phyloP scores from a whole-genome alignment of 2,329 filamentous ascomycete species.

The Kalmusia sp. region DNA sequence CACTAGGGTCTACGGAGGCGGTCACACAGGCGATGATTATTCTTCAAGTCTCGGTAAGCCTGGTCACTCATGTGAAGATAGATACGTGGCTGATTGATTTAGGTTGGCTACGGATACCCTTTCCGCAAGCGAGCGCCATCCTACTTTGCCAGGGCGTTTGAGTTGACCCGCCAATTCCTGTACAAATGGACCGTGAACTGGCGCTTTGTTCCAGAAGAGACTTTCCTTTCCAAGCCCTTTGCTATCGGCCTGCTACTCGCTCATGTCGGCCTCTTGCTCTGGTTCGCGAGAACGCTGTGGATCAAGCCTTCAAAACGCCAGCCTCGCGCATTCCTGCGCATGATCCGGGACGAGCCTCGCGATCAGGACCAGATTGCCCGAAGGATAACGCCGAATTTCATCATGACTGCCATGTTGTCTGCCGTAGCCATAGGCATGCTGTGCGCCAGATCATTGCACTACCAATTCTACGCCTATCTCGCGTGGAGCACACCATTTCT shows the following conservation, averaged over 20 bases:
- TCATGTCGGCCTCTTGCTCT: slow-evolving; percentile 70
- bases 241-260: slow-evolving; percentile 69
- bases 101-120: slow-evolving; percentile 66
- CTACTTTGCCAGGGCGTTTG: slow-evolving; percentile 85
- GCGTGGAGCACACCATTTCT: slow-evolving; percentile 89
- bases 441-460: slow-evolving; percentile 87
- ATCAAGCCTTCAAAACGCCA: slow-evolving; percentile 70
- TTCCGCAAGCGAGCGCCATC: slow-evolving; percentile 72
- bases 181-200: slow-evolving; percentile 99
- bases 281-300: slow-evolving; percentile 75
- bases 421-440: slow-evolving; percentile 81
- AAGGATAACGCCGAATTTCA: slow-evolving; percentile 72
- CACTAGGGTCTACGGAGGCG: slow-evolving; percentile 69
- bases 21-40: slow-evolving; percentile 76
- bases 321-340: slow-evolving; percentile 61
- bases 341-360: slow-evolving; percentile 52
- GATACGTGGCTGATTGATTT: slow-evolving; percentile 19
- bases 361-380: slow-evolving; percentile 64
- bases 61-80: neutral
- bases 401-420: slow-evolving; percentile 77
- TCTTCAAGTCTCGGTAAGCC: slow-evolving; percentile 76
- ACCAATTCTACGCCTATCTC: slow-evolving; percentile 93
- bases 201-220: slow-evolving; percentile 87
- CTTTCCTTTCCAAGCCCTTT: slow-evolving; percentile 77
- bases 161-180: slow-evolving; percentile 87